phyloP scores from a whole-genome alignment of 176 grass and related monocot genomes.

The Eragrostis nindensis region DNA sequence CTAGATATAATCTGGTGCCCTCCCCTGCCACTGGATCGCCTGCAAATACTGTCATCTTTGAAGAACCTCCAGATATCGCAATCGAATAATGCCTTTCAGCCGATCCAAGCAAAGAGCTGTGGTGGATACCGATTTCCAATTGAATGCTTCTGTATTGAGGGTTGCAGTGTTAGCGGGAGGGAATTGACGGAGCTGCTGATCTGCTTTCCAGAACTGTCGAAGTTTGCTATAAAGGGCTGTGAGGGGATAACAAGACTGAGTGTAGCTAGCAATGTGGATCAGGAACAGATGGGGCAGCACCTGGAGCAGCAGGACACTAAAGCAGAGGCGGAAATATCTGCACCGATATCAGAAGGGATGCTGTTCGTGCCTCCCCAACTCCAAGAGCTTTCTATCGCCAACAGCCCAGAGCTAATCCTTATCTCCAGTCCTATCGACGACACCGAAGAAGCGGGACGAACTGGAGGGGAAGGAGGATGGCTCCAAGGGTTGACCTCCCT shows the following conservation, averaged over 20 bases:
- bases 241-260: background rate
- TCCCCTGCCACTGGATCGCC: background rate
- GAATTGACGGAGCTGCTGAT: background rate
- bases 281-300: background rate
- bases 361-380: background rate
- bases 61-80: rapidly evolving
- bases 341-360: background rate
- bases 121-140: background rate
- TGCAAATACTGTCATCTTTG: background rate
- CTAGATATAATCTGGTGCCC: background rate
- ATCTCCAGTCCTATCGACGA: background rate
- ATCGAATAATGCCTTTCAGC: background rate
- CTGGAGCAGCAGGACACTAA: background rate
- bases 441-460: background rate
- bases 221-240: rapidly evolving
- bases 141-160: rapidly evolving
- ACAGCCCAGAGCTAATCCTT: background rate
- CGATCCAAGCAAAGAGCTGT: background rate
- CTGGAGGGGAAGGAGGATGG: too few species aligned
- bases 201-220: background rate
- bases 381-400: rapidly evolving
- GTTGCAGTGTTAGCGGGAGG: background rate
- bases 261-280: background rate
- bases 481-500: slow-evolving; percentile 14
- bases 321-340: background rate